A percentile compares a stretch with the other conserved stretches of the same genome.
Evolutionary conservation across 140 eudicot species (phyloP).

Genomic region (Ambrosia hybrid): DNA sequence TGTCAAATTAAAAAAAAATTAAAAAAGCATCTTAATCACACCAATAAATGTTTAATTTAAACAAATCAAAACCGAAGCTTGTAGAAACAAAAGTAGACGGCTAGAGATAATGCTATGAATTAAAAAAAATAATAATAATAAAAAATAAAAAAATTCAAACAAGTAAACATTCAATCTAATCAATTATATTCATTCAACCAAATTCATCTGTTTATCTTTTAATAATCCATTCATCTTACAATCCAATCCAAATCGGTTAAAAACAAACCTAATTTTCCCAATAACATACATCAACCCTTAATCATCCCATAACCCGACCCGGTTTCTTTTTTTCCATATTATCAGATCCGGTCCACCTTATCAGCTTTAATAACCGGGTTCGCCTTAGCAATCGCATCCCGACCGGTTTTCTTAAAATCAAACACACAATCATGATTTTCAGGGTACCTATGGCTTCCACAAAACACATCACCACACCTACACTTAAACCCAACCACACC

Average conservation of each 20-base stretch:
- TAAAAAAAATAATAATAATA: background rate
- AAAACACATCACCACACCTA: conserved; percentile 65
- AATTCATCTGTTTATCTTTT: background rate
- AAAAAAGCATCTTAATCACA: background rate
- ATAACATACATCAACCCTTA: conserved; percentile 16
- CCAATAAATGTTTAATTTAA: background rate
- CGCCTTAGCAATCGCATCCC: conserved; percentile 52
- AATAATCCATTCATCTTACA: background rate
- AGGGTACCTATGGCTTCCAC: conserved; percentile 80
- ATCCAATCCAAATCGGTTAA: conserved; percentile 2
- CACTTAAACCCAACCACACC: conserved; percentile 71
- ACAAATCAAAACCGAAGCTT: background rate
- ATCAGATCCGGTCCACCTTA: conserved; percentile 66
- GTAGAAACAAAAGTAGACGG: background rate
- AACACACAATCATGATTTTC: conserved; percentile 70
- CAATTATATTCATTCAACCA: background rate
- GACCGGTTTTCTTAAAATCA: conserved; percentile 57
- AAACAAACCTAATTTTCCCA: conserved; percentile 21
- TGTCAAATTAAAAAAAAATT: no score
- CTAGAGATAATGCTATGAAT: background rate
- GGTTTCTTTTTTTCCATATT: background rate
- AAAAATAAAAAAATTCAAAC: conserved; percentile 19
- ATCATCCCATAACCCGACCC: conserved; percentile 2
- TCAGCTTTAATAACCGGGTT: conserved; percentile 75
- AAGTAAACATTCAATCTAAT: conserved; percentile 13